Evolutionary conservation across 2,329 filamentous ascomycete genomes (phyloP).

Genomic region (Xylaria sp.): DNA sequence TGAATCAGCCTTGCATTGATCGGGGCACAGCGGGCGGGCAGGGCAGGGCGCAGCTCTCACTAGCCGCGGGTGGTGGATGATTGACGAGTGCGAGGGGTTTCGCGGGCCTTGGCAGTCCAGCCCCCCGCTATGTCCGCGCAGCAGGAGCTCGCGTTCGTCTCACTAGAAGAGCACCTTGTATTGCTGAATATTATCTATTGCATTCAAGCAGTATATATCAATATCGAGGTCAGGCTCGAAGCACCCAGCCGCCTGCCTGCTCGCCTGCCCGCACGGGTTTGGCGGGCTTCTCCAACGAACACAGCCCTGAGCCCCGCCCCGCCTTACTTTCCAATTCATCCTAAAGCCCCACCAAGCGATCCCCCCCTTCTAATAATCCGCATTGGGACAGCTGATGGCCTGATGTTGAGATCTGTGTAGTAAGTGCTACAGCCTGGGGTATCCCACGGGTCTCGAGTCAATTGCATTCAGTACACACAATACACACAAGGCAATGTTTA

Average conservation of each 20-base stretch:
- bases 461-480: neutral
- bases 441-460: neutral
- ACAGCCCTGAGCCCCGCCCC: too few species aligned
- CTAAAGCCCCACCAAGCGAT: neutral
- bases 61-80: too few species aligned
- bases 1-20: neutral
- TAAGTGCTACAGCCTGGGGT: neutral
- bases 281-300: too few species aligned
- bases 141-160: too few species aligned
- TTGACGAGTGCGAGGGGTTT: neutral
- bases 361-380: neutral
- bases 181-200: neutral
- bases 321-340: neutral
- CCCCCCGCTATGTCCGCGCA: too few species aligned
- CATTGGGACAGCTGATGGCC: neutral
- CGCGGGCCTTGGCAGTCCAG: too few species aligned
- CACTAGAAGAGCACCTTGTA: too few species aligned
- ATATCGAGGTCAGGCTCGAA: neutral
- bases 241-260: neutral
- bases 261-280: neutral
- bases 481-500: too few species aligned
- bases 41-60: too few species aligned
- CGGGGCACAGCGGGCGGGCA: neutral
- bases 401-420: neutral
- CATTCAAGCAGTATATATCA: conserved; percentile 3